Base-by-base conservation (phyloP, 257 asterid genomes). In the Solanum corneliomulleri region DNA sequence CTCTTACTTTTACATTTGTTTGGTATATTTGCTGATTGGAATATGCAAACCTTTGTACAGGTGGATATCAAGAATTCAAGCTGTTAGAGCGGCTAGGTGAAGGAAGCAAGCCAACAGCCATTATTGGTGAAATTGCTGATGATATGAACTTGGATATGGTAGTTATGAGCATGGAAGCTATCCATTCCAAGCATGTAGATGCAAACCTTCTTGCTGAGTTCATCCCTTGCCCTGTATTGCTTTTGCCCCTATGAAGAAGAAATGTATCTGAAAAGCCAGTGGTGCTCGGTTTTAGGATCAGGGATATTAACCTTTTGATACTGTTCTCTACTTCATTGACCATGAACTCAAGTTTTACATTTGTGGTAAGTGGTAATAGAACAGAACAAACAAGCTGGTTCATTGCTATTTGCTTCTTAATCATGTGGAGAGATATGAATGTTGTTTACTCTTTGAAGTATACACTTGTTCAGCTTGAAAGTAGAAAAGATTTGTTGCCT, bases 111-210 rank as follows among this genome's bases (percentile, higher is more conserved):
- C 96, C 99, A 35, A 95, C 99, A 5, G 99, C 99, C 20, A 96
- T 96, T 16, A 96, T 97, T 11, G 99, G 99, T 68, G 99, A 97
- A 92, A 93, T 97, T 82, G 99, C 99, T 18, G 99, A 97, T 70
- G 99, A 96, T 31, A 89, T 97, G 98, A 96, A 93, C 85, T 91
- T 97, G 94, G 99, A 97, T 93, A 91, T 97, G 83, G 99, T 97
- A 39, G 91, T 97, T 25, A 90, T 97, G 96, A 97, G 99, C 87
- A 96, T 97, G 99, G 99, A 97, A 85, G 96, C 99, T 60, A 90
- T 97, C 90, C 99, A 97, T 90, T 95, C 99, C 87, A 97, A 96
- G 84, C 99, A 95, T n/a, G 98, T 97, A 2, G 99, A 97, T 86
- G 99, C 99, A 4, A 97, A 97, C 88, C 92, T 97, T 87, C 90